Percentiles rank a stretch among this genome's conserved stretches.
Conservation (phyloP, 257 asterid species). For the Solanum neorickii region DNA sequence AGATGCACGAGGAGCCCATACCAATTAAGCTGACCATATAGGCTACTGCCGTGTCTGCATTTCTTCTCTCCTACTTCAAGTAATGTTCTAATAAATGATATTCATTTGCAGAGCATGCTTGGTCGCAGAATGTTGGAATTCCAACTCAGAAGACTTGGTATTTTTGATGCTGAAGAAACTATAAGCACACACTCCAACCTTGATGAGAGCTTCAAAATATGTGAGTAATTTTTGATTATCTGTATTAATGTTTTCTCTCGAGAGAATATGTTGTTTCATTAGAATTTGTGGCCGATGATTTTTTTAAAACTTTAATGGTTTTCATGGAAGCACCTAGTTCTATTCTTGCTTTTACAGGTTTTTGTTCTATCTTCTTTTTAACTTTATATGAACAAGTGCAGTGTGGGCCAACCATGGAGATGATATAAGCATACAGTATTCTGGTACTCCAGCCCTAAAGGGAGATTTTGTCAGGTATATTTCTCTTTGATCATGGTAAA, state of each 20-base stretch:
- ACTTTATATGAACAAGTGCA: conserved; percentile 18
- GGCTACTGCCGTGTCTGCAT: background rate
- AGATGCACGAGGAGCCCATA: background rate
- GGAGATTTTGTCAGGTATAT: conserved; percentile 74
- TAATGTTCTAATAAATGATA: background rate
- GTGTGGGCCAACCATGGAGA: conserved; percentile 86
- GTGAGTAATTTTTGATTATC: conserved; percentile 33
- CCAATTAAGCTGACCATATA: background rate
- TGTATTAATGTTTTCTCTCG: background rate
- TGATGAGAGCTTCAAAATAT: conserved; percentile 57
- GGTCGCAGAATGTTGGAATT: conserved; percentile 86
- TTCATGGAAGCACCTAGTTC: background rate
- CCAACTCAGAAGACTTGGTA: conserved; percentile 88
- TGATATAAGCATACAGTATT: conserved; percentile 62
- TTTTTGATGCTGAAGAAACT: conserved; percentile 58
- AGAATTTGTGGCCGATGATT: background rate
- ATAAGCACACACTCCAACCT: conserved; percentile 55
- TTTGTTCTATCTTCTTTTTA: conserved; percentile 1
- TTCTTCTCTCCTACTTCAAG: background rate
- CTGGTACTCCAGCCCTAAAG: conserved; percentile 70
- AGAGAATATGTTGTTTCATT: background rate
- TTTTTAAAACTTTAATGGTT: background rate
- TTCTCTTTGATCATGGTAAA: background rate
- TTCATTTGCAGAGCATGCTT: conserved; percentile 70
- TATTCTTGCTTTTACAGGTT: background rate